Evolutionary conservation across 306 rosid genomes (phyloP), one percentile per base, ranked within the genome.

Genomic region (Vigna trinervia): DNA sequence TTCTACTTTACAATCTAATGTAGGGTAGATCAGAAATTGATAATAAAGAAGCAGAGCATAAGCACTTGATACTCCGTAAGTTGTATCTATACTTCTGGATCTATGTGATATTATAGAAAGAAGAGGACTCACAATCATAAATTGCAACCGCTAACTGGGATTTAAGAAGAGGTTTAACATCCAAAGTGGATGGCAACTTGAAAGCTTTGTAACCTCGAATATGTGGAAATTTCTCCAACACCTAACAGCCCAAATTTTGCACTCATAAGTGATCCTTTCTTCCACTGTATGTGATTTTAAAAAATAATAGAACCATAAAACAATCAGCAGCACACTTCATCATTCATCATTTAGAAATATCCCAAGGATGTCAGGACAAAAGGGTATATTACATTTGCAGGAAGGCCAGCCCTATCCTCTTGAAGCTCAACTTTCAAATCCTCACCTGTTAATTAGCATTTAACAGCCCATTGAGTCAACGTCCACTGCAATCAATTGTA

Each of bases 221-320:
- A 76, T 89, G 99, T 11, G 96, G 97, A 80, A 92, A 90, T 75
- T 92, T 95, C 77, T 87, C 85, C 46, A 83, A 83, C 86, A 95
- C 99, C 99, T 92, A 74, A 28, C 68, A 86, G 63, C 30, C 36
- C 76, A 57, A 45, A 41, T 52, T 32, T 54, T 39, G 61, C 10
- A 47, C 4, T 20, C 54, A 62, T 56, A 41, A 78, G 61, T 64
- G 68, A 81, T 71, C 73, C 32, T 32, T 32, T n/a, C 53, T 48
- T 38, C 80, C 56, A 20, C 62, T 67, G 10, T 54, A 39, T 14
- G 54, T n/a, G 22, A 74, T 65, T 32, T 67, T 43, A 2, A 11
- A 80, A 60, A 26, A 76, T 13, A 72, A 72, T 54, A 26, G 46
- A 78, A 64, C 4, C 67, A 61, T 32, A n/a, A 43, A 47, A 61